Percentiles rank a stretch among this genome's conserved stretches.
Evolutionary conservation across 805 yeast genomes (phyloP).

Genomic region (Wickerhamiella galacta): DNA sequence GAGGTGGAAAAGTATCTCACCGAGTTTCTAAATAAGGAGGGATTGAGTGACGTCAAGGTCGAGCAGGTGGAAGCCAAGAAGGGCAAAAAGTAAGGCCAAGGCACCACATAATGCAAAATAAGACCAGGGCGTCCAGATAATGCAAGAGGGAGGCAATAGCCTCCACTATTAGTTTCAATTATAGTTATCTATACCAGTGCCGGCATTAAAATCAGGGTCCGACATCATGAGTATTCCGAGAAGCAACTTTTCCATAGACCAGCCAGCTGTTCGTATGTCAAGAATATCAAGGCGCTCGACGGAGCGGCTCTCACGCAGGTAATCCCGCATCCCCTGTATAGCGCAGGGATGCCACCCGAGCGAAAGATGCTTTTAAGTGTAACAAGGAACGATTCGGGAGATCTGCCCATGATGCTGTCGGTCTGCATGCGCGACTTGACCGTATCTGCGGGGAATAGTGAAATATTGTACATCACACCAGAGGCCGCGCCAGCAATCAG

Average conservation of each 20-base stretch:
- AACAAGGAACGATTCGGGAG: slow-evolving; percentile 20
- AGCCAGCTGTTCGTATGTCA: slow-evolving; percentile 41
- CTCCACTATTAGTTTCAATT: no score
- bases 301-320: slow-evolving; percentile 74
- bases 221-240: no score
- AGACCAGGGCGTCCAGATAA: no score
- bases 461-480: slow-evolving; percentile 64
- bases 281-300: slow-evolving; percentile 75
- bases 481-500: slow-evolving; percentile 73
- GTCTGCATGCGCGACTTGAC: slow-evolving; percentile 78
- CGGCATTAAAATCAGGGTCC: no score
- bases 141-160: no score
- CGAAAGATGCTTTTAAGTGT: slow-evolving; percentile 28
- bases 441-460: slow-evolving; percentile 81
- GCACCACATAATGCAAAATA: background rate
- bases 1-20: slow-evolving; percentile 68
- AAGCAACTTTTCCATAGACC: background rate
- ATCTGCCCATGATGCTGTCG: slow-evolving; percentile 24
- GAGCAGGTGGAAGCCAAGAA: slow-evolving; percentile 74
- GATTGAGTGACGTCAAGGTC: slow-evolving; percentile 70
- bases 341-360: slow-evolving; percentile 47
- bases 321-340: slow-evolving; percentile 74
- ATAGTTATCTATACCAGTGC: no score
- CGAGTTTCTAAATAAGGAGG: slow-evolving; percentile 60
- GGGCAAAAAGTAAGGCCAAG: slow-evolving; percentile 41